Evolutionary conservation across 2,329 filamentous ascomycete species (phyloP), one percentile per base, ranked within the genome.

Genomic region (Incumbomyces delicatus): DNA sequence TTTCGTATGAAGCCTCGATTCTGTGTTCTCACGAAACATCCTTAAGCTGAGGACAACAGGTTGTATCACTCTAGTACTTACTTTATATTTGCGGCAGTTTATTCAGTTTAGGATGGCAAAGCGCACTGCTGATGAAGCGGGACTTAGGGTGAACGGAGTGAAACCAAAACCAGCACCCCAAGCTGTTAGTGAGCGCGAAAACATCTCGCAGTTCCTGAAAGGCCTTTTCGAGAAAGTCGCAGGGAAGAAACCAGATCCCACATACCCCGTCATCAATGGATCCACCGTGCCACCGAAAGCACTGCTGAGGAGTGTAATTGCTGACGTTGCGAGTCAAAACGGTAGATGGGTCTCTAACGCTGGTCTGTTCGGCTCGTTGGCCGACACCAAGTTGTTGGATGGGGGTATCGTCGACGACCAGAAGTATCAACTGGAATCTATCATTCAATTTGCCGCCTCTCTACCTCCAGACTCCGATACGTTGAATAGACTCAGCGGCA

Each of bases 341-440:
- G 48, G 49, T 44, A 51, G 55, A 18, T 46, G 56, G 22, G 48
- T 51, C 18, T 51, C 54, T 37, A 53, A 56, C 40, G 44, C 53
- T 22, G 53, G 48, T 29, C 48, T 57, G n/a, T 46, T 55, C 32
- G 44, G 47, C 43, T 57, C 55, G 20, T 35, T 57, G 40, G 50
- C 52, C 17, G 53, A 56, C 37, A 56, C 55, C 16, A 55, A 50
- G 36, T 44, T 57, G 33, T 53, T 57, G 37, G 49, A 54, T 48
- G 55, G 56, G 41, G 55, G 56, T 18, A 31, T 57, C 13, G 52
- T 55, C 17, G 54, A 58, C 41, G 57, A 58, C 34, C 49, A 53
- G 11, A 47, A 57, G 34, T 57, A 57, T 52, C 55, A 57, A 56
- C 53, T 59, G 54, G 57, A 57, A 50, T 50, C 47, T 34, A 50